A percentile compares a stretch with the other conserved stretches of the same genome.
These are phyloP conservation scores for Pseudognaphalium luteoalbum DNA, from an alignment of 129 eudicot species.

Conservation along the genomic window DNA sequence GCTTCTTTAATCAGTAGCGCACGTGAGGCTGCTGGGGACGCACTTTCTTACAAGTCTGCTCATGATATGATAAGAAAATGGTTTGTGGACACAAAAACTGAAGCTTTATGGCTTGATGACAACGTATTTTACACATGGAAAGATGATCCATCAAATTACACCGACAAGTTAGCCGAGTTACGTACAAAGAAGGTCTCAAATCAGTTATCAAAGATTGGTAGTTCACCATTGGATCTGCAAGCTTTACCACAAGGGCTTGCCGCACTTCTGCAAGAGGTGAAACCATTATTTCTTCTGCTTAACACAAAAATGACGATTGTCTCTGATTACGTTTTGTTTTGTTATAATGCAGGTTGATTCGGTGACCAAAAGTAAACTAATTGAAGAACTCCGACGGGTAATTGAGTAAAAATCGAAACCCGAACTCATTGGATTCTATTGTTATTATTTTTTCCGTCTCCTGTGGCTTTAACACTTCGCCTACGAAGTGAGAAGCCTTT, in stretches of 20 bases:
- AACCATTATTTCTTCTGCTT: background rate
- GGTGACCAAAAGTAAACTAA: constrained; percentile 42
- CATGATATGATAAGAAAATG: constrained; percentile 61
- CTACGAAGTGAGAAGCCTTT: constrained; percentile 16
- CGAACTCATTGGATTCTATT: background rate
- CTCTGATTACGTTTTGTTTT: background rate
- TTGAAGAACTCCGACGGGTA: constrained; percentile 58
- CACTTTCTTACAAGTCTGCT: constrained; percentile 60
- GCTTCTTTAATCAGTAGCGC: constrained; percentile 52
- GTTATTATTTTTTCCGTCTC: background rate
- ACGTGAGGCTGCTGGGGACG: constrained; percentile 71
- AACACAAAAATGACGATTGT: background rate
- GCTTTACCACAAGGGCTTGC: constrained; percentile 82
- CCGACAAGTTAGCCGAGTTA: constrained; percentile 57
- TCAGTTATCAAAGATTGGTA: constrained; percentile 56
- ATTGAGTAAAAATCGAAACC: constrained; percentile 31
- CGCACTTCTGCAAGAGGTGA: constrained; percentile 70
- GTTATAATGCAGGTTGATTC: constrained; percentile 65
- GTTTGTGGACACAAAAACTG: constrained; percentile 52
- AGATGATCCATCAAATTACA: constrained; percentile 50
- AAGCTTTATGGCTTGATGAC: constrained; percentile 63
- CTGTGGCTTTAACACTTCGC: background rate
- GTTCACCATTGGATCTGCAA: constrained; percentile 59
- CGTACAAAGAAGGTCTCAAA: constrained; percentile 56
- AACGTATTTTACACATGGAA: constrained; percentile 79